A percentile compares a stretch with the other conserved stretches of the same genome.
Evolutionary conservation across 1,284 basidiomycete species (phyloP).

Genomic region (Ganoderma lucidum): DNA sequence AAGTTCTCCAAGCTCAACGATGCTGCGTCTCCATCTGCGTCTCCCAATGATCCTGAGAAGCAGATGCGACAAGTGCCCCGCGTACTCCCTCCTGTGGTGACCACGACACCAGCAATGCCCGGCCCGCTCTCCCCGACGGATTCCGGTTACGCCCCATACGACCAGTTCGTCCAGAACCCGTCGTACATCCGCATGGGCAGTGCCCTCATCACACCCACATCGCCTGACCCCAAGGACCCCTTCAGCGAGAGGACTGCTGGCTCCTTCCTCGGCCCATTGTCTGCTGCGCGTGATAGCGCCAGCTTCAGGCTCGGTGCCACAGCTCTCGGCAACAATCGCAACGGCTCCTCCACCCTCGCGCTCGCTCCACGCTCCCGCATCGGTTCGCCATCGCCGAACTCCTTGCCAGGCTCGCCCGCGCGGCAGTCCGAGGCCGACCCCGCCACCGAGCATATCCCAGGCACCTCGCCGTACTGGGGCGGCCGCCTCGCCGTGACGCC

Average conservation of each 20-base stretch:
- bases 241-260: conserved; percentile 25
- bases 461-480: conserved; percentile 28
- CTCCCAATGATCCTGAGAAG: conserved; percentile 29
- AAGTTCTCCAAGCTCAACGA: conserved; percentile 29
- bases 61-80: conserved; percentile 4
- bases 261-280: conserved; percentile 29
- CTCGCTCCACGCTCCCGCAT: conserved; percentile 13
- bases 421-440: conserved; percentile 26
- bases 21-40: conserved; percentile 13
- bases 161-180: conserved; percentile 28
- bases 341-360: conserved; percentile 21
- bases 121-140: conserved; percentile 25
- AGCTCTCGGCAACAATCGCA: conserved; percentile 24
- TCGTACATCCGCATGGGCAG: conserved; percentile 29
- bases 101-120: background rate
- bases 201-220: conserved; percentile 26
- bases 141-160: conserved; percentile 15
- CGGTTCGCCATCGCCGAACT: conserved; percentile 3
- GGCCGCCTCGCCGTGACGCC: conserved; percentile 28
- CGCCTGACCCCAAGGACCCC: conserved; percentile 25
- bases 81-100: background rate
- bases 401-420: conserved; percentile 2
- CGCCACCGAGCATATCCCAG: conserved; percentile 19
- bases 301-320: conserved; percentile 25
- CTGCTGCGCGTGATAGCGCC: conserved; percentile 25